These are phyloP conservation scores for Bipolaris cookei DNA, from an alignment of 2,329 filamentous ascomycete species.

Conservation along the genomic window DNA sequence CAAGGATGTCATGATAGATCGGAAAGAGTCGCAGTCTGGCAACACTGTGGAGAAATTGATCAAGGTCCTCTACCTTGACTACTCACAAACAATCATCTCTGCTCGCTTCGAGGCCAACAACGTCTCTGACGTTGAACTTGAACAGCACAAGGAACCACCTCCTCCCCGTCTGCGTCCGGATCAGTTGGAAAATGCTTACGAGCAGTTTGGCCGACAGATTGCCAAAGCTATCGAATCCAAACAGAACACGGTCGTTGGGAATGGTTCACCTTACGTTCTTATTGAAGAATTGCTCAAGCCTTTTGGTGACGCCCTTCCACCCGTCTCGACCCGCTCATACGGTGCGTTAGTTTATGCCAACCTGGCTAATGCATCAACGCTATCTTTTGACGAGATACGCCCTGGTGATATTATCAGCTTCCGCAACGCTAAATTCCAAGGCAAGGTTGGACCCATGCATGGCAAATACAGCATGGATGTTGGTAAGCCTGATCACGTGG, in stretches of 20 bases:
- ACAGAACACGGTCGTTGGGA: constrained; percentile 81
- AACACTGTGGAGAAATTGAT: constrained; percentile 80
- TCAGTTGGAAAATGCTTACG: constrained; percentile 86
- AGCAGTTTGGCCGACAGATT: constrained; percentile 79
- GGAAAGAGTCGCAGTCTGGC: constrained; percentile 77
- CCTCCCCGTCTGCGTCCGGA: constrained; percentile 86
- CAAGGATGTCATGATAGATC: constrained; percentile 81
- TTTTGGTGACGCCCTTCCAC: constrained; percentile 74
- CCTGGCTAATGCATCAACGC: constrained; percentile 88
- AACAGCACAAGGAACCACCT: constrained; percentile 86
- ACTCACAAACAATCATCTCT: constrained; percentile 90
- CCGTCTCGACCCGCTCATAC: constrained; percentile 87
- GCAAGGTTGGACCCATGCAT: constrained; percentile 93
- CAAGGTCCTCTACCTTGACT: constrained; percentile 91
- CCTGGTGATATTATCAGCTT: constrained; percentile 91
- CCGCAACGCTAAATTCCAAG: constrained; percentile 92
- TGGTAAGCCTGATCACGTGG: constrained; percentile 87
- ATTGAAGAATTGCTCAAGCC: constrained; percentile 80
- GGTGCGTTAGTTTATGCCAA: constrained; percentile 94
- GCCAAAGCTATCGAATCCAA: constrained; percentile 71
- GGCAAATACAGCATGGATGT: constrained; percentile 90
- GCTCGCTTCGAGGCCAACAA: constrained; percentile 79
- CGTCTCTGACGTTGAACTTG: constrained; percentile 72
- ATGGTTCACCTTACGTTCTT: constrained; percentile 79
- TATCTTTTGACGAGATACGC: constrained; percentile 90